Conservation (phyloP, 2,329 filamentous ascomycete species). For the Exophiala aquamarina region DNA sequence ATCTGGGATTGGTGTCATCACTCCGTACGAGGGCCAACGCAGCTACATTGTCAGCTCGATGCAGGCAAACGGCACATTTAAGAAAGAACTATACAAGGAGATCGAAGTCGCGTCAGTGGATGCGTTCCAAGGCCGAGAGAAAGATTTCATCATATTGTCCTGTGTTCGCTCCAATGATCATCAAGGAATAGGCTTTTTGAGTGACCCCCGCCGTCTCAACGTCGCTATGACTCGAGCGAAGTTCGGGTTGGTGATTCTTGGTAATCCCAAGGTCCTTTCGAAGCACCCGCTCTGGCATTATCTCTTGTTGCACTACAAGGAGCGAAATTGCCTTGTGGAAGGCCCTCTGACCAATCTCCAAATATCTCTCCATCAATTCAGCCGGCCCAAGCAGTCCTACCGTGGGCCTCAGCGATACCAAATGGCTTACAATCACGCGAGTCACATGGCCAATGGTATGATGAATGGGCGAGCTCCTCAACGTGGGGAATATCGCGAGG, state of each 20-base stretch:
- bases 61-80: slow-evolving; percentile 95
- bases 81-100: slow-evolving; percentile 98
- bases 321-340: slow-evolving; percentile 92
- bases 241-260: slow-evolving; percentile 92
- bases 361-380: slow-evolving; percentile 91
- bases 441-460: slow-evolving; percentile 56
- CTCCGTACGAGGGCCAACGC: slow-evolving; percentile 95
- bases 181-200: slow-evolving; percentile 98
- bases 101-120: slow-evolving; percentile 98
- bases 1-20: slow-evolving; percentile 92
- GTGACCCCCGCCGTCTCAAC: slow-evolving; percentile 93
- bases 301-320: slow-evolving; percentile 92
- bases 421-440: slow-evolving; percentile 70
- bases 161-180: slow-evolving; percentile 99
- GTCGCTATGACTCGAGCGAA: slow-evolving; percentile 96
- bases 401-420: slow-evolving; percentile 85
- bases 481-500: slow-evolving; percentile 61
- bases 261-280: slow-evolving; percentile 94
- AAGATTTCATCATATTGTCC: slow-evolving; percentile 97
- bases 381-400: slow-evolving; percentile 87
- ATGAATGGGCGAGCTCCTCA: slow-evolving; percentile 49
- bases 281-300: slow-evolving; percentile 99
- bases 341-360: slow-evolving; percentile 95
- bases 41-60: slow-evolving; percentile 99
- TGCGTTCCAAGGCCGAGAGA: slow-evolving; percentile 97